Evolutionary conservation across 2,329 filamentous ascomycete genomes (phyloP), one percentile per base, ranked within the genome.

Genomic region (Teratosphaeria gauchensis): DNA sequence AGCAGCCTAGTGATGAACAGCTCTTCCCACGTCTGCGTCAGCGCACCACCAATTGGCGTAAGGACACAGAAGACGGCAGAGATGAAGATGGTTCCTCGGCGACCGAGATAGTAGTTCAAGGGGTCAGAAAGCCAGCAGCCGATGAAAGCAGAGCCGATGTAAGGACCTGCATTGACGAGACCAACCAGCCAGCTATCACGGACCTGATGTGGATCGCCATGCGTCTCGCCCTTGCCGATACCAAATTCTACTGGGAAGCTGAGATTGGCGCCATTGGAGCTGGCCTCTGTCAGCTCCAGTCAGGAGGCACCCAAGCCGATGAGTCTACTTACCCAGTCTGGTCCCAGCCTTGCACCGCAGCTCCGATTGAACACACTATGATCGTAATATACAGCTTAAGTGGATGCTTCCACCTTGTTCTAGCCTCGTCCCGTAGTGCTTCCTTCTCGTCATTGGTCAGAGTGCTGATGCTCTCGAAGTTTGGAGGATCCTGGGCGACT

Each of bases 151-250:
- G 38, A 51, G 38, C 46, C 54, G 55, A 84, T 75, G 57, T 85
- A 82, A 0, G 80, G 75, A 54, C 75, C 79, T 24, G 81, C 76
- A 62, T 90, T 90, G 61, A 90, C 76, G 2, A 88, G 72, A 52
- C 87, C 87, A n/a, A 88, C 76, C 35, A 88, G 75, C 77, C 82
- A 84, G 19, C 76, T n/a, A 32, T 59, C 38, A n/a, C 53, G 38
- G 14, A 21, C 16, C 11, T 56, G 30, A 53, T 56, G 19, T 7
- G 46, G 59, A 9, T 21, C 42, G 11, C 30, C 28, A 16, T 55
- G 21, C 14, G 53, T 54, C 5, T 51, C 38, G n/a, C 53, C 38
- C 16, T 54, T 52, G 11, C 14, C 61, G 53, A 72, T 71, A 52
- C 69, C 69, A 52, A 72, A 71, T 28, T 65, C 69, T 30, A 69